Conservation (phyloP, 2,329 filamentous ascomycete genomes). For the Colletotrichum euphorbiae region DNA sequence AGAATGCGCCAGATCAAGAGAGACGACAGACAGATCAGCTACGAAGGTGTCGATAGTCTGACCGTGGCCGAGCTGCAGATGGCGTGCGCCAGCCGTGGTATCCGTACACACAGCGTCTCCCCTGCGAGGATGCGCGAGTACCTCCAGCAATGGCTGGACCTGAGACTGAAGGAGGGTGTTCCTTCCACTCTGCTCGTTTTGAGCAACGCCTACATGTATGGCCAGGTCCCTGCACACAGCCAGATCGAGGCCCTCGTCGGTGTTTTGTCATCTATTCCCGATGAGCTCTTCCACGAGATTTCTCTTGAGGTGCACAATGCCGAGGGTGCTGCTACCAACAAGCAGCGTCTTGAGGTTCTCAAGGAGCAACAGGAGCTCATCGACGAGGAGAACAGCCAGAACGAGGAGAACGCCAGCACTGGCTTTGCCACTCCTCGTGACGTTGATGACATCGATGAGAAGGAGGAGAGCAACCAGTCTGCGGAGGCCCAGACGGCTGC, state of each 20-base stretch:
- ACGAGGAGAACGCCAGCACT: slow-evolving; percentile 80
- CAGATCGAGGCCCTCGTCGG: slow-evolving; percentile 95
- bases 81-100: slow-evolving; percentile 90
- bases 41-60: slow-evolving; percentile 91
- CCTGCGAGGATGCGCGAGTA: slow-evolving; percentile 90
- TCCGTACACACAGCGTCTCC: slow-evolving; percentile 92
- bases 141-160: slow-evolving; percentile 91
- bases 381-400: slow-evolving; percentile 95
- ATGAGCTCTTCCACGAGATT: slow-evolving; percentile 99
- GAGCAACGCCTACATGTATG: slow-evolving; percentile 98
- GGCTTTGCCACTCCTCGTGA: slow-evolving; percentile 84
- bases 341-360: slow-evolving; percentile 96
- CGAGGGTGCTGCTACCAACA: slow-evolving; percentile 97
- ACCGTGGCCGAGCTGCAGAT: slow-evolving; percentile 94
- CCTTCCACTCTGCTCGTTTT: slow-evolving; percentile 95
- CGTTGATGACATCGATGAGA: slow-evolving; percentile 93
- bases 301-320: slow-evolving; percentile 97
- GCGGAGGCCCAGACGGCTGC: slow-evolving; percentile 61
- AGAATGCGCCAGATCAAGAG: slow-evolving; percentile 99
- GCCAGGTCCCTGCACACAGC: slow-evolving; percentile 86
- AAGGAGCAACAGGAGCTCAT: slow-evolving; percentile 99
- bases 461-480: slow-evolving; percentile 75
- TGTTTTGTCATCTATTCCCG: slow-evolving; percentile 93
- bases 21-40: slow-evolving; percentile 93
- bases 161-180: slow-evolving; percentile 93